phyloP scores from a whole-genome alignment of 129 eudicot genomes.

The Flaveria brownii region DNA sequence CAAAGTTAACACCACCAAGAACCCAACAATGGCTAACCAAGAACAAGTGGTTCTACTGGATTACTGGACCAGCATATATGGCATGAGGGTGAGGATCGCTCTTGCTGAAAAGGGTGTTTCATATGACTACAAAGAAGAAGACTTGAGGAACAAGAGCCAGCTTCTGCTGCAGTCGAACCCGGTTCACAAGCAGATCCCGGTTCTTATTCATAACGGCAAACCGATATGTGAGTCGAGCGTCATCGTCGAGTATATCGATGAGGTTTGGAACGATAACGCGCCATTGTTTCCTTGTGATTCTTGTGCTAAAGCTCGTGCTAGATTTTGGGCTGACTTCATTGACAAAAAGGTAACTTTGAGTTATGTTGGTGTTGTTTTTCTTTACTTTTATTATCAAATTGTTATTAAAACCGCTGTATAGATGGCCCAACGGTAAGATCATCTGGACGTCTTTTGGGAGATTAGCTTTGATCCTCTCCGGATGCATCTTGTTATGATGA shows the following conservation, averaged over 20 bases:
- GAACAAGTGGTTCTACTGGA: conserved; percentile 39
- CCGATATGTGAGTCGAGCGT: conserved; percentile 49
- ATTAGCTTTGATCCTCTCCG: no score
- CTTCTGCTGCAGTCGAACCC: conserved; percentile 50
- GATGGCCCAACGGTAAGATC: no score
- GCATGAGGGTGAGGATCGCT: conserved; percentile 53
- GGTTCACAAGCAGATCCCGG: conserved; percentile 57
- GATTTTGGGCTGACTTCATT: conserved; percentile 51
- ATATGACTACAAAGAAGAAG: conserved; percentile 41
- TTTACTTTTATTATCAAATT: not conserved
- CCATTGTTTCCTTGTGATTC: conserved; percentile 51
- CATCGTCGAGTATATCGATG: conserved; percentile 51
- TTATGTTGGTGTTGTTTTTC: not conserved
- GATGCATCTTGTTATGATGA: no score
- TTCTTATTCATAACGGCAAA: conserved; percentile 48
- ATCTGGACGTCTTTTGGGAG: no score
- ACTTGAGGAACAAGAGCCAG: conserved; percentile 43
- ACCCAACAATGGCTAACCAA: conserved; percentile 25
- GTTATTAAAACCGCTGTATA: no score
- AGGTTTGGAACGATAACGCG: conserved; percentile 45
- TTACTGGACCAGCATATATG: conserved; percentile 41
- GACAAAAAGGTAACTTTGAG: conserved; percentile 45
- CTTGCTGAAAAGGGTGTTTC: conserved; percentile 51
- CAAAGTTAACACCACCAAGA: not conserved
- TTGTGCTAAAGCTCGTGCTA: conserved; percentile 46